A percentile compares a stretch with the other conserved stretches of the same genome.
phyloP scores from a whole-genome alignment of 768 basidiomycete genomes.

The Panaeolus papilionaceus region DNA sequence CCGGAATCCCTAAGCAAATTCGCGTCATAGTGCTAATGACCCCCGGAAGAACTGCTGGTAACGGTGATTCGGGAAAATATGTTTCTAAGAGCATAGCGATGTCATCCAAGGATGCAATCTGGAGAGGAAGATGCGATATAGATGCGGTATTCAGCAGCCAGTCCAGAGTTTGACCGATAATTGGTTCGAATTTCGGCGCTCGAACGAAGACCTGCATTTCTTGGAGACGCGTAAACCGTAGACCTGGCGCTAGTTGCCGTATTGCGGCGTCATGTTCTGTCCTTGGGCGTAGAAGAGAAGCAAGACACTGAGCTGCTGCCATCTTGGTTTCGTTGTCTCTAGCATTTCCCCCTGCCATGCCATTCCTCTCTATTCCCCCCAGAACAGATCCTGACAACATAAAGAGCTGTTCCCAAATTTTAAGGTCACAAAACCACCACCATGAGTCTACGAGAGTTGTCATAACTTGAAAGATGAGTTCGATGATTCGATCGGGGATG shows the following conservation, averaged over 20 bases:
- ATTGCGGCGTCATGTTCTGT: constrained; percentile 42
- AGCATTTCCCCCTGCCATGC: constrained; percentile 56
- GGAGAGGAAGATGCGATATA: constrained; percentile 66
- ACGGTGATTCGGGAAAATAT: constrained; percentile 57
- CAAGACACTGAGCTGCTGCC: constrained; percentile 73
- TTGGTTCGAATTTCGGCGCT: constrained; percentile 63
- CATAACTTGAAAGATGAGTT: constrained; percentile 70
- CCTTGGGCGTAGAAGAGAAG: constrained; percentile 64
- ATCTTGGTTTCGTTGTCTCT: constrained; percentile 85
- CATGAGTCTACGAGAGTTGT: constrained; percentile 68
- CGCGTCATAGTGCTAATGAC: constrained; percentile 80
- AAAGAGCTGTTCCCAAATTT: constrained; percentile 86
- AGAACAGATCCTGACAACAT: constrained; percentile 73
- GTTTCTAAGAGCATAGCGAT: constrained; percentile 60
- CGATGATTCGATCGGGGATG: constrained; percentile 83
- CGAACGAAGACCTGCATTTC: constrained; percentile 52
- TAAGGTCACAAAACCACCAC: constrained; percentile 84
- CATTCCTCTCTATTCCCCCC: constrained; percentile 69
- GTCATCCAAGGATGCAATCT: constrained; percentile 65
- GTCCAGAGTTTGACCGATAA: constrained; percentile 85
- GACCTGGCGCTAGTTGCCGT: constrained; percentile 27
- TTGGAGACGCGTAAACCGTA: constrained; percentile 36
- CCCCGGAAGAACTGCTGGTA: constrained; percentile 83
- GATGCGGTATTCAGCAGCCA: constrained; percentile 66
- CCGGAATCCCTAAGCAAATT: constrained; percentile 61